Percentiles rank a stretch among this genome's conserved stretches.
Evolutionary conservation across 495 filamentous ascomycete species (phyloP).

Genomic region (Lindgomyces ingoldianus): DNA sequence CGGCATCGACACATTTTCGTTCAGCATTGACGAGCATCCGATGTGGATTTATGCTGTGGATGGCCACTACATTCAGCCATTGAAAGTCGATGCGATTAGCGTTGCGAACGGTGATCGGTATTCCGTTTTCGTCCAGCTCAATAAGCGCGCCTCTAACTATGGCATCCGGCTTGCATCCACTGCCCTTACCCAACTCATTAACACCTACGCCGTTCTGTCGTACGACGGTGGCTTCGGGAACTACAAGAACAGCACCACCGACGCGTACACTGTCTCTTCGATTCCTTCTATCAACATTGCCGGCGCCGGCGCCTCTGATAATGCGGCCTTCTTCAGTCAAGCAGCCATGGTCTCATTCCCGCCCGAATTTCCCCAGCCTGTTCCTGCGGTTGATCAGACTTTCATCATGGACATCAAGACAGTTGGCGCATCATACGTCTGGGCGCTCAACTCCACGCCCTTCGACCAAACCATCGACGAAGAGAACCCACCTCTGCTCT

Average conservation of each 20-base stretch:
- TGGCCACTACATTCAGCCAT: conserved; percentile 49
- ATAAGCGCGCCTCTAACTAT: conserved; percentile 43
- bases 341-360: conserved; percentile 49
- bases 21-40: conserved; percentile 52
- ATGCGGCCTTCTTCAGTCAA: conserved; percentile 47
- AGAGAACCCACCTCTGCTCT: conserved; percentile 47
- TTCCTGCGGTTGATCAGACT: conserved; percentile 47
- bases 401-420: conserved; percentile 47
- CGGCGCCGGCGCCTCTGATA: conserved; percentile 42
- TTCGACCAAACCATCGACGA: conserved; percentile 42
- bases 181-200: conserved; percentile 46
- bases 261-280: conserved; percentile 22
- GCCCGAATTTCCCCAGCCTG: conserved; percentile 39
- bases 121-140: conserved; percentile 47
- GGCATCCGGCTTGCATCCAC: conserved; percentile 46
- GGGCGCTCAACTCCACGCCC: conserved; percentile 50
- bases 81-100: conserved; percentile 45
- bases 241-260: background rate
- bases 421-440: conserved; percentile 49
- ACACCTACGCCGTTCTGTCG: conserved; percentile 40
- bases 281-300: conserved; percentile 50
- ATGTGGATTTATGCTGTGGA: conserved; percentile 53
- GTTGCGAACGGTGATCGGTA: conserved; percentile 50
- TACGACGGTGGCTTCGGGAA: conserved; percentile 40
- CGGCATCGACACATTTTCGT: conserved; percentile 42